Conservation (phyloP, 73 alveolate genomes). For the Symbiodinium natans region DNA sequence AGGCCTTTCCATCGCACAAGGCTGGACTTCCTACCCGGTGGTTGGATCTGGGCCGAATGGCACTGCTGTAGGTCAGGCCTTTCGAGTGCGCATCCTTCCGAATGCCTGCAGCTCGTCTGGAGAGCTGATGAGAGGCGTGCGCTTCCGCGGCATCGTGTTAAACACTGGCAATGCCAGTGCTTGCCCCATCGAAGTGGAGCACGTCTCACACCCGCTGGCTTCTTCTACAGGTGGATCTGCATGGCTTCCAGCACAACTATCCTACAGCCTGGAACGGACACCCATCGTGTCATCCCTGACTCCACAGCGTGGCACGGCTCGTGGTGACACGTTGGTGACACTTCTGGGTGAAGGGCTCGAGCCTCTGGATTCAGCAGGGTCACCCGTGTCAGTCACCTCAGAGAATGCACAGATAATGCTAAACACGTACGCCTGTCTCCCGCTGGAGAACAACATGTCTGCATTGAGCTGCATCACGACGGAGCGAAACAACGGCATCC, state of each 20-base stretch:
- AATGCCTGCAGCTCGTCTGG: slow-evolving; percentile 61
- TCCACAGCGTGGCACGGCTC: slow-evolving; percentile 87
- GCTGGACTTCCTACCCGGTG: slow-evolving; percentile 1
- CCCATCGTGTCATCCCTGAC: not conserved
- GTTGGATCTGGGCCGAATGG: not conserved
- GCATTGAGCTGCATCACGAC: slow-evolving; percentile 71
- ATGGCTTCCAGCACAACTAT: slow-evolving; percentile 24
- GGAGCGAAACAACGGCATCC: slow-evolving; percentile 77
- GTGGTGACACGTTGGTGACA: slow-evolving; percentile 80
- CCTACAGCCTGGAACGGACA: slow-evolving; percentile 49
- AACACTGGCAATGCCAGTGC: slow-evolving; percentile 40
- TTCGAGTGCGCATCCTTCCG: slow-evolving; percentile 69
- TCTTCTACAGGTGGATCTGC: slow-evolving; percentile 65
- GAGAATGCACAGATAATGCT: slow-evolving; percentile 29
- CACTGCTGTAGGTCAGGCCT: slow-evolving; percentile 29
- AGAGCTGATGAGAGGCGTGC: slow-evolving; percentile 88
- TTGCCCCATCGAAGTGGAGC: slow-evolving; percentile 63
- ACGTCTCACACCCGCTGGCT: slow-evolving; percentile 63
- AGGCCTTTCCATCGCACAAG: slow-evolving; percentile 43
- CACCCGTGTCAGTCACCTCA: not conserved
- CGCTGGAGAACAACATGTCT: slow-evolving; percentile 24
- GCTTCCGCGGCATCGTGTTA: slow-evolving; percentile 79
- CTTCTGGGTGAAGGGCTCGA: slow-evolving; percentile 50
- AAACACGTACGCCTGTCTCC: slow-evolving; percentile 26
- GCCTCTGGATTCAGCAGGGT: slow-evolving; percentile 55